These are phyloP conservation scores for Claviceps monticola DNA, from an alignment of 2,329 filamentous ascomycete genomes.

Conservation along the genomic window DNA sequence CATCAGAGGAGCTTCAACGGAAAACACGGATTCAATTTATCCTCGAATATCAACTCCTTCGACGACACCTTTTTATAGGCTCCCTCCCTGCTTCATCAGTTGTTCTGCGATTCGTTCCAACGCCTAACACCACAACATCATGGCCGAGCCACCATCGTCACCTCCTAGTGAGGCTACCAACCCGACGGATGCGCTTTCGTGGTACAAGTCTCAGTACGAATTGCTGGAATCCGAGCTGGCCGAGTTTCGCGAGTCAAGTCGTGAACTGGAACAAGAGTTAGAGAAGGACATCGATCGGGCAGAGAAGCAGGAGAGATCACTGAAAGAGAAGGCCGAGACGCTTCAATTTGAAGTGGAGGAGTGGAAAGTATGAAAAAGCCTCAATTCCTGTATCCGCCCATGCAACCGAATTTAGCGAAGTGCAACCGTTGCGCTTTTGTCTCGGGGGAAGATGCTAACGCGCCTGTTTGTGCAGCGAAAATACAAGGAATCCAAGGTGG, in stretches of 20 bases:
- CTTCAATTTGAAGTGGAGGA: slow-evolving; percentile 86
- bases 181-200: slow-evolving; percentile 65
- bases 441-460: slow-evolving; percentile 3
- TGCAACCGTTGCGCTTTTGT: no score
- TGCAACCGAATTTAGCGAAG: no score
- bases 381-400: no score
- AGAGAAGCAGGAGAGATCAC: slow-evolving; percentile 76
- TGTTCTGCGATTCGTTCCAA: not conserved
- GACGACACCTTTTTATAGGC: not conserved
- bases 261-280: slow-evolving; percentile 84
- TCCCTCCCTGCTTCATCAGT: not conserved
- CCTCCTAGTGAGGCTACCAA: slow-evolving; percentile 41
- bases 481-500: slow-evolving; percentile 86
- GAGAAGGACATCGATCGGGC: slow-evolving; percentile 93
- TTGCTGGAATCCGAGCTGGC: slow-evolving; percentile 79
- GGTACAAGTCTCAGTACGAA: slow-evolving; percentile 95
- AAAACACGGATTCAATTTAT: not conserved
- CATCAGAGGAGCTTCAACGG: not conserved
- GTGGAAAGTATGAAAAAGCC: slow-evolving; percentile 64
- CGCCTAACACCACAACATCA: slow-evolving; percentile 13
- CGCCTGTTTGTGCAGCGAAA: slow-evolving; percentile 51
- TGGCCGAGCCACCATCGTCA: slow-evolving; percentile 49
- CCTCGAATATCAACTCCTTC: not conserved
- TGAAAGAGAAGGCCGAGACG: slow-evolving; percentile 78
- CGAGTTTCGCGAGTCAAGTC: slow-evolving; percentile 88